phyloP scores from a whole-genome alignment of 2,329 filamentous ascomycete genomes.

The Aspergillus arachidicola region DNA sequence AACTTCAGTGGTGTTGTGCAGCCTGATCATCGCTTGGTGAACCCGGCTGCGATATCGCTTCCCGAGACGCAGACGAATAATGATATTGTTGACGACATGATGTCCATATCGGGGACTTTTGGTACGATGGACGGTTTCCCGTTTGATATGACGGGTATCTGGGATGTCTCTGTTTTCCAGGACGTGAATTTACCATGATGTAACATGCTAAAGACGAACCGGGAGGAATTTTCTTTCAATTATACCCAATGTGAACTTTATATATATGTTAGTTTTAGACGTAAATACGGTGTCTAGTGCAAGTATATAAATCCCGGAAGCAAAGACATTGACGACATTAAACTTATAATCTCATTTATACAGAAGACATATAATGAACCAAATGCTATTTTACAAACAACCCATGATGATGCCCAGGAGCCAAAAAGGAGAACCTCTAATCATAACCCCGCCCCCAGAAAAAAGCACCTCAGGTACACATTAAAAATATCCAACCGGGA shows the following conservation, averaged over 20 bases:
- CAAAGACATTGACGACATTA: slow-evolving; percentile 11
- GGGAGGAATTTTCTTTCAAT: neutral
- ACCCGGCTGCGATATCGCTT: slow-evolving; percentile 43
- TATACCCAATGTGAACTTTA: slow-evolving; percentile 8
- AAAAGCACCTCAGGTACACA: slow-evolving; percentile 7
- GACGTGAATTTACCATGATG: slow-evolving; percentile 36
- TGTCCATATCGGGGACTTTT: slow-evolving; percentile 49
- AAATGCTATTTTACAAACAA: slow-evolving; percentile 40
- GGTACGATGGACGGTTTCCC: slow-evolving; percentile 50
- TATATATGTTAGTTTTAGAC: neutral
- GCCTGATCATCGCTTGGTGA: slow-evolving; percentile 36
- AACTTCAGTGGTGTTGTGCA: slow-evolving; percentile 20
- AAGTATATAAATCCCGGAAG: neutral
- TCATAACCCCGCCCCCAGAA: neutral
- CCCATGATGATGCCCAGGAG: slow-evolving; percentile 31
- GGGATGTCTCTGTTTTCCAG: slow-evolving; percentile 48
- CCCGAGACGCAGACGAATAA: slow-evolving; percentile 49
- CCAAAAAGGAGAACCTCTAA: slow-evolving; percentile 14
- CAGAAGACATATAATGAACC: slow-evolving; percentile 27
- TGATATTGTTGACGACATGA: slow-evolving; percentile 50
- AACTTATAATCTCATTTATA: slow-evolving; percentile 26
- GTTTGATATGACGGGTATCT: slow-evolving; percentile 51
- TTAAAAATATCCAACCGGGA: slow-evolving; percentile 1
- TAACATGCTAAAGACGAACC: neutral
- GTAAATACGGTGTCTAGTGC: neutral